Evolutionary conservation across 805 yeast species (phyloP).

Genomic region (Saturnispora besseyi): DNA sequence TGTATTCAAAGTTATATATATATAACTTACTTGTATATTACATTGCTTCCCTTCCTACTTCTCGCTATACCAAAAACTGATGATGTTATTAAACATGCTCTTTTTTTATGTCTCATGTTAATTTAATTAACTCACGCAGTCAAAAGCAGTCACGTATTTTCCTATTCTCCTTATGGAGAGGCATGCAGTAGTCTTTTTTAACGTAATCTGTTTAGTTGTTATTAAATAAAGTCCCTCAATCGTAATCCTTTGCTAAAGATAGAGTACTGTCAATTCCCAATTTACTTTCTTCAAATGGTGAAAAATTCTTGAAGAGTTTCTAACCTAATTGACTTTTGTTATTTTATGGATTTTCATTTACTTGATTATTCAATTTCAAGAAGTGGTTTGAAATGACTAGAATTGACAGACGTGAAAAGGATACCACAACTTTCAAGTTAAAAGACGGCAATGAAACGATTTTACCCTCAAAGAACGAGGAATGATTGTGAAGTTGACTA

Average conservation of each 20-base stretch:
- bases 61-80: too few species aligned
- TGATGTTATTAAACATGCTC: too few species aligned
- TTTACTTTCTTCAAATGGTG: too few species aligned
- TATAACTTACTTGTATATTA: too few species aligned
- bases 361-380: constrained; percentile 27
- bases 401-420: constrained; percentile 40
- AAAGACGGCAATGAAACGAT: constrained; percentile 32
- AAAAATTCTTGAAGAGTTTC: too few species aligned
- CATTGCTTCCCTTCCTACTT: too few species aligned
- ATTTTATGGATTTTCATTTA: constrained; percentile 29
- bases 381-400: constrained; percentile 31
- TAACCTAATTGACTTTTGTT: constrained; percentile 10
- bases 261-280: neutral
- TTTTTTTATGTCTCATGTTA: too few species aligned
- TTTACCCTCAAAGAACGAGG: constrained; percentile 18
- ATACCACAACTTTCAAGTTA: constrained; percentile 32
- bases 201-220: neutral
- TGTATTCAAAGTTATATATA: too few species aligned
- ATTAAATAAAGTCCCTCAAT: neutral
- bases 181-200: too few species aligned
- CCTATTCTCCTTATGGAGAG: neutral
- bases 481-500: neutral
- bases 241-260: neutral
- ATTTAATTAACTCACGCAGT: neutral
- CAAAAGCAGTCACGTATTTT: neutral